These are phyloP conservation scores for Backusella morwellensis DNA, from an alignment of 192 early-diverging fungal genomes.

Conservation along the genomic window DNA sequence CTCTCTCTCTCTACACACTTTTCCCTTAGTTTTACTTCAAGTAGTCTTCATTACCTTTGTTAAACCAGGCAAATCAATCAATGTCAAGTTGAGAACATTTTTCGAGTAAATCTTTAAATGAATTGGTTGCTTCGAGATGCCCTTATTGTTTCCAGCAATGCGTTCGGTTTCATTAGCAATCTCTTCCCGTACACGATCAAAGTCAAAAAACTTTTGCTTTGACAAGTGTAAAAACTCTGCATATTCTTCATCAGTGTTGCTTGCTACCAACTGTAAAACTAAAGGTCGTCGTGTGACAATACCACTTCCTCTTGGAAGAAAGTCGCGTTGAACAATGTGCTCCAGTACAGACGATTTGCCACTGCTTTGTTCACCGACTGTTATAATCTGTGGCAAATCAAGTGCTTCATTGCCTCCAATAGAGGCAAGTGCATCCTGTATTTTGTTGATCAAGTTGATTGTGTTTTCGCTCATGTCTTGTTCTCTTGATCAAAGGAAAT, in stretches of 20 bases:
- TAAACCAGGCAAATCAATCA: slow-evolving; percentile 79
- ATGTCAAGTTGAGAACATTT: slow-evolving; percentile 73
- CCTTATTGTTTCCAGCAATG: slow-evolving; percentile 75
- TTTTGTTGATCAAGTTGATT: slow-evolving; percentile 71
- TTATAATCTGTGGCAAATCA: slow-evolving; percentile 80
- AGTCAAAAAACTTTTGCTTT: slow-evolving; percentile 70
- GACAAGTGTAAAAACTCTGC: slow-evolving; percentile 74
- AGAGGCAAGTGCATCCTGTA: slow-evolving; percentile 77
- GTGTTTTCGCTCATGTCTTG: slow-evolving; percentile 60
- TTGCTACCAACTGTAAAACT: slow-evolving; percentile 73
- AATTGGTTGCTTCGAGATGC: slow-evolving; percentile 71
- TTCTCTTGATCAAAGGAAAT: slow-evolving; percentile 5
- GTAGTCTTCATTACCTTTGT: slow-evolving; percentile 60
- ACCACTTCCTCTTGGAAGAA: slow-evolving; percentile 87
- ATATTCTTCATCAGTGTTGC: slow-evolving; percentile 36
- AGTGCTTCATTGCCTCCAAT: slow-evolving; percentile 64
- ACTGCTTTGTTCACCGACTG: slow-evolving; percentile 78
- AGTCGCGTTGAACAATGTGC: slow-evolving; percentile 94
- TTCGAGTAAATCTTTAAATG: slow-evolving; percentile 76
- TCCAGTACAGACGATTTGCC: slow-evolving; percentile 98
- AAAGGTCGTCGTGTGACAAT: slow-evolving; percentile 80
- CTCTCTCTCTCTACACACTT: neutral
- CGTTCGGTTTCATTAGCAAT: slow-evolving; percentile 80
- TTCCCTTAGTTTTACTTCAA: too few species aligned
- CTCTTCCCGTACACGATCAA: slow-evolving; percentile 70